These are phyloP conservation scores for Coemansia sp. DNA, from an alignment of 192 early-diverging fungal genomes.

Conservation along the genomic window DNA sequence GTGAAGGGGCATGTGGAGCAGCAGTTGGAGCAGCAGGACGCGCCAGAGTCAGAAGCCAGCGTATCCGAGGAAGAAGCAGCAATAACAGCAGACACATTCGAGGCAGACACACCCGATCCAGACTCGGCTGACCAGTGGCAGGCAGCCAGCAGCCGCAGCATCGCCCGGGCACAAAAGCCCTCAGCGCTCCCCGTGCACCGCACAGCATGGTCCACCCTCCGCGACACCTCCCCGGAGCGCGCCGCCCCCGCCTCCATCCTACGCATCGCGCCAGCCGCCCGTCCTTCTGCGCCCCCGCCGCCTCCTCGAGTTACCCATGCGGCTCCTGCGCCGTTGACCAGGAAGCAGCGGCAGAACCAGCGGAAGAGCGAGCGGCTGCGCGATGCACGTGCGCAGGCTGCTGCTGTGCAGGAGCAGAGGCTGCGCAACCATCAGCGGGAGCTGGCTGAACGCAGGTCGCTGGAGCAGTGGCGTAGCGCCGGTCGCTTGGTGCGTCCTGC, in stretches of 20 bases:
- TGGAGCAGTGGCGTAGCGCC: constrained; percentile 40
- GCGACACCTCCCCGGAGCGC: no score
- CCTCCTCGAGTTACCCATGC: no score
- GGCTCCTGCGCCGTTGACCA: constrained; percentile 55
- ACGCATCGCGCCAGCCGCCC: constrained; percentile 14
- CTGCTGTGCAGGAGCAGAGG: constrained; percentile 57
- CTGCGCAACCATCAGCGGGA: constrained; percentile 57
- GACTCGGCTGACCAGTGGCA: constrained; percentile 22
- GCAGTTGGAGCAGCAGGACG: not conserved
- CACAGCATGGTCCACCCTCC: constrained; percentile 15
- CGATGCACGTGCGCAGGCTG: constrained; percentile 51
- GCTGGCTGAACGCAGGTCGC: constrained; percentile 37
- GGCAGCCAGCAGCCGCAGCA: constrained; percentile 8
- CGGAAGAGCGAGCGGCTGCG: constrained; percentile 56
- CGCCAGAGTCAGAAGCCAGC: no score
- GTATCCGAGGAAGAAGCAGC: not conserved
- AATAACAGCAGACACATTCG: not conserved
- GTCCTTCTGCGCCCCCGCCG: no score
- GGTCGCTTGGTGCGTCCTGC: constrained; percentile 10
- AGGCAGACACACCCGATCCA: not conserved
- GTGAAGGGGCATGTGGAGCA: no score
- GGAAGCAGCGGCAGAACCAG: constrained; percentile 63
- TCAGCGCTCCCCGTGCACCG: constrained; percentile 25
- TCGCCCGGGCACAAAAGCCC: not conserved
- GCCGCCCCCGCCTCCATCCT: no score